phyloP scores from a whole-genome alignment of 768 basidiomycete genomes.

The Trametes cubensis region DNA sequence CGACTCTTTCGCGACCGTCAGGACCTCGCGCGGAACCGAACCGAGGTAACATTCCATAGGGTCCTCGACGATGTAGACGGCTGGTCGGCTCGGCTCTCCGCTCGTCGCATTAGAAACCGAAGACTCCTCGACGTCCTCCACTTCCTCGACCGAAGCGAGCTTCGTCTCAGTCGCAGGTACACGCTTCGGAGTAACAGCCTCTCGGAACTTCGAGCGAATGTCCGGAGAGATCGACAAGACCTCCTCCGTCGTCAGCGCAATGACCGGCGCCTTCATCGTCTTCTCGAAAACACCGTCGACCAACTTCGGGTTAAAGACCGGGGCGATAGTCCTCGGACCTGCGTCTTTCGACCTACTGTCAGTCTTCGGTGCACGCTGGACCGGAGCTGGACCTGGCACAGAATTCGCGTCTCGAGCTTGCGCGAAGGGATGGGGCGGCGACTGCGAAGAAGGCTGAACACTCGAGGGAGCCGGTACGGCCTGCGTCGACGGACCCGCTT shows the following conservation, averaged over 20 bases:
- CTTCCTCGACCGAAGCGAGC: neutral
- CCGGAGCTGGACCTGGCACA: too few relatives aligned
- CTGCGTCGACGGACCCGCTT: too few relatives aligned
- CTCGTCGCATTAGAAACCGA: constrained; percentile 12
- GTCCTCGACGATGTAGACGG: constrained; percentile 28
- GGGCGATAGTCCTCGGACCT: too few relatives aligned
- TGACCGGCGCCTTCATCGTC: neutral
- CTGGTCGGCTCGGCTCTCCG: constrained; percentile 9
- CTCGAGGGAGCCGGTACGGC: too few relatives aligned
- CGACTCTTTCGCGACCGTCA: neutral
- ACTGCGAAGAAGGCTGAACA: too few relatives aligned
- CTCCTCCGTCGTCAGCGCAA: neutral
- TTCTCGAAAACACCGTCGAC: neutral
- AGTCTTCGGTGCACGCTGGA: too few relatives aligned
- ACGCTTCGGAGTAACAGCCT: neutral
- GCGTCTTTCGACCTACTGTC: too few relatives aligned
- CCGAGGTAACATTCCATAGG: neutral
- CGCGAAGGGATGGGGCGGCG: too few relatives aligned
- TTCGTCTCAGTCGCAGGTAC: neutral
- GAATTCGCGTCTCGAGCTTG: too few relatives aligned
- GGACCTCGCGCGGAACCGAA: neutral
- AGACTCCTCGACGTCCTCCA: neutral
- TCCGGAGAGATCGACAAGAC: constrained; percentile 30
- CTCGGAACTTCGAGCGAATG: neutral
- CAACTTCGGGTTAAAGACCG: too few relatives aligned